These are phyloP conservation scores for Phoenix dactylifera DNA, from an alignment of 176 grass and related monocot genomes.

Conservation along the genomic window DNA sequence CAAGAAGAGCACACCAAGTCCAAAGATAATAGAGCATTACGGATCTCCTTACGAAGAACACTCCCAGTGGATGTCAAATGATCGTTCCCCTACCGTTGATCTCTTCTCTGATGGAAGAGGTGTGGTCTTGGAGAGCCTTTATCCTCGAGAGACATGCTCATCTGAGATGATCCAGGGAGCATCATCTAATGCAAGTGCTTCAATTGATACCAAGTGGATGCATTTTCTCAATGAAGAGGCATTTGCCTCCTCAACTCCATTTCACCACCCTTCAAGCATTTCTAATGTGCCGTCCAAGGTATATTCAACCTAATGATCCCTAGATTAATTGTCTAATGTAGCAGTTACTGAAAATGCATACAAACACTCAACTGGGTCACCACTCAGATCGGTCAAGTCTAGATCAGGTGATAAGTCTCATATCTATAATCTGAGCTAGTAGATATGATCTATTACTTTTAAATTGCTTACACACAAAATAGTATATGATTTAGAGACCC, in stretches of 20 bases:
- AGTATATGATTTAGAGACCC: too few relatives aligned
- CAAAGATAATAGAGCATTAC: slow-evolving; percentile 77
- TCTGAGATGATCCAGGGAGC: slow-evolving; percentile 19
- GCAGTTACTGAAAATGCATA: too few relatives aligned
- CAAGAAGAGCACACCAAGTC: slow-evolving; percentile 73
- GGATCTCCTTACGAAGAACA: slow-evolving; percentile 30
- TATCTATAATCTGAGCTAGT: too few relatives aligned
- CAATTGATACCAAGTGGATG: slow-evolving; percentile 51
- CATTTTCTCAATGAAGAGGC: slow-evolving; percentile 66
- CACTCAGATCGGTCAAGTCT: too few relatives aligned
- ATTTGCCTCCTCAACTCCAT: slow-evolving; percentile 34
- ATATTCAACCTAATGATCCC: background rate
- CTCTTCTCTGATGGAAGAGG: slow-evolving; percentile 59
- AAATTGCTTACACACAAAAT: too few relatives aligned
- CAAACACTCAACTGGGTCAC: too few relatives aligned
- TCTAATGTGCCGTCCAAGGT: slow-evolving; percentile 77
- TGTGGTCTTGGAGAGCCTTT: slow-evolving; percentile 57
- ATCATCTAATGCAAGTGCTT: slow-evolving; percentile 10
- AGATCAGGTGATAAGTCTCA: too few relatives aligned
- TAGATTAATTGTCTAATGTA: too few relatives aligned
- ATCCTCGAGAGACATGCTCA: slow-evolving; percentile 33
- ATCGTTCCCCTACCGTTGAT: slow-evolving; percentile 49
- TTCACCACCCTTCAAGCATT: slow-evolving; percentile 40
- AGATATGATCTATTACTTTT: too few relatives aligned
- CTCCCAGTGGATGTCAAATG: slow-evolving; percentile 40